A percentile compares a stretch with the other conserved stretches of the same genome.
These are phyloP conservation scores for Globisporangium spinosum DNA, from an alignment of 352 stramenopile genomes.

Conservation along the genomic window DNA sequence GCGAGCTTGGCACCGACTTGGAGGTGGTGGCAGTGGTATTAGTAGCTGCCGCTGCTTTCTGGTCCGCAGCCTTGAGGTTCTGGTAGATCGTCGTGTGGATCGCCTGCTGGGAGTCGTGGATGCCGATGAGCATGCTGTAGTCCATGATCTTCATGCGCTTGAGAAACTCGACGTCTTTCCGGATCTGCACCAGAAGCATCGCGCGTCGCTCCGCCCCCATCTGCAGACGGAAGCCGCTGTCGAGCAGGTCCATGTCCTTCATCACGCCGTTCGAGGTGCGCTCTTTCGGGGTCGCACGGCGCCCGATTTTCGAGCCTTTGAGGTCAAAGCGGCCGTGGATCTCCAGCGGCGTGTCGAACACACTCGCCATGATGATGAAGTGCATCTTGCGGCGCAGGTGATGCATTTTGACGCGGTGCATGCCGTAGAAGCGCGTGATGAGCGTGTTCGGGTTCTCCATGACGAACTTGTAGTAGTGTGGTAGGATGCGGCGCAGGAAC, in stretches of 20 bases:
- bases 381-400: conserved; percentile 92
- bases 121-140: conserved; percentile 90
- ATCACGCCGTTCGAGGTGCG: conserved; percentile 59
- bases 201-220: conserved; percentile 66
- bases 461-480: conserved; percentile 98
- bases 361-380: conserved; percentile 96
- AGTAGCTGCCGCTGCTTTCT: conserved; percentile 3
- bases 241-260: conserved; percentile 91
- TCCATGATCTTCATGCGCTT: conserved; percentile 94
- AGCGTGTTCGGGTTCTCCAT: conserved; percentile 96
- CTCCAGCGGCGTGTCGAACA: conserved; percentile 93
- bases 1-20: conserved; percentile 45
- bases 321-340: conserved; percentile 90
- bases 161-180: conserved; percentile 89
- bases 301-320: conserved; percentile 89
- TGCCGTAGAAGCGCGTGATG: conserved; percentile 96
- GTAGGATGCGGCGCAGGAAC: conserved; percentile 95
- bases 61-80: conserved; percentile 18
- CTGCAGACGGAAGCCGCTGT: conserved; percentile 82
- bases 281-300: conserved; percentile 61
- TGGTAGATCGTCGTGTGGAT: conserved; percentile 54
- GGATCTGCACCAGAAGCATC: conserved; percentile 86
- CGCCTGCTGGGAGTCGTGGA: conserved; percentile 78
- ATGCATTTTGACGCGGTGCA: conserved; percentile 98
- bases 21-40: conserved; percentile 13